Evolutionary conservation across 2,329 filamentous ascomycete species (phyloP).

Genomic region (Ceratocystis colombiana): DNA sequence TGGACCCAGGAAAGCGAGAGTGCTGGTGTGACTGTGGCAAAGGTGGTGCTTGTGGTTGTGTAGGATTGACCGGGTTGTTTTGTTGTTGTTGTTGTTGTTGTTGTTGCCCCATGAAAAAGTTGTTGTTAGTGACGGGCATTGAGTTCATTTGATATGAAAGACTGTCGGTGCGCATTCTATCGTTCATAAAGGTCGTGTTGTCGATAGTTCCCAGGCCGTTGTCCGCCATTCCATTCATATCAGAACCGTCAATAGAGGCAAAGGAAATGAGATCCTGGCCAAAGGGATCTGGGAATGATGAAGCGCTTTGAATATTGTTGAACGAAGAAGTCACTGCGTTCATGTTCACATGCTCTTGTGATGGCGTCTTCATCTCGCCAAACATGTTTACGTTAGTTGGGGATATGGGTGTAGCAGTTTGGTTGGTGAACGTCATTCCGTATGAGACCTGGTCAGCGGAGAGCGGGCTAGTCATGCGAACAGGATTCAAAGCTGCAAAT

Average conservation of each 20-base stretch:
- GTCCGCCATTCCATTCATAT: constrained; percentile 3
- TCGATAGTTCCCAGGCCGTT: not conserved
- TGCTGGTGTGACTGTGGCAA: constrained; percentile 16
- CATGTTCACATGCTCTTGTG: not conserved
- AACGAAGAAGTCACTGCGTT: constrained; percentile 12
- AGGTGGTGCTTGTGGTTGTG: constrained; percentile 15
- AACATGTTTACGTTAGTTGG: not conserved
- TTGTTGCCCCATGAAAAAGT: constrained; percentile 22
- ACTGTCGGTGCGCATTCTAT: constrained; percentile 11
- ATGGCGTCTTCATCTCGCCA: not conserved
- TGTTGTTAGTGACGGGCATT: not conserved
- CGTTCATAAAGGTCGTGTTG: constrained; percentile 13
- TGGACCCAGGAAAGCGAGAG: constrained; percentile 1
- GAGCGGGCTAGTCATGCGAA: constrained; percentile 15
- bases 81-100: constrained; percentile 23
- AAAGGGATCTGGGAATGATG: constrained; percentile 9
- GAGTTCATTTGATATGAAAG: constrained; percentile 13
- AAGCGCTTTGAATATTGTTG: not conserved
- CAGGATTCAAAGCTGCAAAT: constrained; percentile 17
- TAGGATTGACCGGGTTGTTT: not conserved
- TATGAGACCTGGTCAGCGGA: constrained; percentile 16
- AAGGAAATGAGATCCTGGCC: constrained; percentile 18
- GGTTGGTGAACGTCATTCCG: not conserved
- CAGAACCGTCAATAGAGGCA: not conserved
- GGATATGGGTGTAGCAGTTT: constrained; percentile 3